Evolutionary conservation across 306 rosid genomes (phyloP), one percentile per base, ranked within the genome.

Genomic region (Cucumis melo): DNA sequence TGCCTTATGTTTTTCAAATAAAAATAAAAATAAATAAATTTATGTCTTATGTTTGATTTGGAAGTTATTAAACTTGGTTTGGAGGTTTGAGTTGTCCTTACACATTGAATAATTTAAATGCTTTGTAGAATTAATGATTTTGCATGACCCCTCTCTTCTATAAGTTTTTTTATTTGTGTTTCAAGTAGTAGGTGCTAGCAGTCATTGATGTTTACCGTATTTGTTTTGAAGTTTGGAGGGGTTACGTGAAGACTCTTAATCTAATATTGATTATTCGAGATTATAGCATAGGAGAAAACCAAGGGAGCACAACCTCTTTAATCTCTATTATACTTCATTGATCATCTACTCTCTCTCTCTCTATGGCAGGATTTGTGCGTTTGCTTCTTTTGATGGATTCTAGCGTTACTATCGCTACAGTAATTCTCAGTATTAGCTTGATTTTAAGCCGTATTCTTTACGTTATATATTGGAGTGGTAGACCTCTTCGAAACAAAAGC

Each of bases 401-500:
- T 21, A 15, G 19, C 17, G 24, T 81, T 10, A 78, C 74, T 73
- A 76, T 79, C 4, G 55, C 59, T 27, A 41, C 72, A 3, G 3
- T 73, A 21, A 55, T 71, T 75, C 57, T 81, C 41, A 59, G 77
- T 10, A 16, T 79, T 32, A 54, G 63, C 67, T 67, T 77, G 81
- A 75, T 77, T 17, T 24, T 80, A 58, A 66, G 83, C 51, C 89
- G 87, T 15, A 23, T 86, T 11, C 76, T 77, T 60, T 86, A 86
- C 48, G 85, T 83, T 32, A 11, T 86, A 46, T 76, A 76, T 60
- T 70, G 27, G 80, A 81, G 83, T 6, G 85, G 89, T 44, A 81
- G 84, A 61, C 74, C 80, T 54, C 66, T 67, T 60, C 78, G 73
- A 65, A 57, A 70, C 77, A 79, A 78, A 77, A 70, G 79, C 23